Evolutionary conservation across 2,329 filamentous ascomycete genomes (phyloP).

Genomic region (Monilinia fructicola): DNA sequence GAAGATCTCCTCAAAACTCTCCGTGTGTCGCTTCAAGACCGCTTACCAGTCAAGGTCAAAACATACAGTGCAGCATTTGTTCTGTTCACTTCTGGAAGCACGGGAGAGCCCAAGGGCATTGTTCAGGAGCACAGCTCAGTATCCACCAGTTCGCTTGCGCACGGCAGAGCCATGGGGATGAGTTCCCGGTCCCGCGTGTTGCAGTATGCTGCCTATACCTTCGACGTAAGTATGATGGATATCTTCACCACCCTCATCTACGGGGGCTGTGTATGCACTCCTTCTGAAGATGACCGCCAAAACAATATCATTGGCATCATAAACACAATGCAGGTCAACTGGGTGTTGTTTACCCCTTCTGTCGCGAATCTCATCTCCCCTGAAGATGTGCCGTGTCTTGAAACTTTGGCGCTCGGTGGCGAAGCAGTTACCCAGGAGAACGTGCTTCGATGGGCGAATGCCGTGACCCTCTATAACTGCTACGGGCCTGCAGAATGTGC

Average conservation of each 20-base stretch:
- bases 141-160: conserved; percentile 12
- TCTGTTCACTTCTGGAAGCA: conserved; percentile 38
- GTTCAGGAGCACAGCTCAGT: conserved; percentile 28
- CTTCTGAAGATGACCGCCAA: conserved; percentile 31
- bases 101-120: conserved; percentile 32
- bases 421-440: conserved; percentile 27
- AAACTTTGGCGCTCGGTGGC: conserved; percentile 29
- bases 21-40: not conserved
- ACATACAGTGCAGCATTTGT: conserved; percentile 21
- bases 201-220: conserved; percentile 31
- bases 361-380: conserved; percentile 39
- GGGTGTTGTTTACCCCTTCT: conserved; percentile 30
- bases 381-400: conserved; percentile 36
- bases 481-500: conserved; percentile 17
- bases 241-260: conserved; percentile 30
- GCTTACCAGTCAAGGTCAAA: not conserved
- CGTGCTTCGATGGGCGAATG: conserved; percentile 41
- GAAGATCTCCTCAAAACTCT: not conserved
- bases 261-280: conserved; percentile 33
- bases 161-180: conserved; percentile 9
- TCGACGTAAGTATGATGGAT: conserved; percentile 31
- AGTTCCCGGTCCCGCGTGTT: conserved; percentile 19
- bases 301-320: conserved; percentile 27
- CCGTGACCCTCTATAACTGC: conserved; percentile 16
- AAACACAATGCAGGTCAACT: conserved; percentile 28